Evolutionary conservation across 2,329 filamentous ascomycete species (phyloP).

Genomic region (Neurospora sp.): DNA sequence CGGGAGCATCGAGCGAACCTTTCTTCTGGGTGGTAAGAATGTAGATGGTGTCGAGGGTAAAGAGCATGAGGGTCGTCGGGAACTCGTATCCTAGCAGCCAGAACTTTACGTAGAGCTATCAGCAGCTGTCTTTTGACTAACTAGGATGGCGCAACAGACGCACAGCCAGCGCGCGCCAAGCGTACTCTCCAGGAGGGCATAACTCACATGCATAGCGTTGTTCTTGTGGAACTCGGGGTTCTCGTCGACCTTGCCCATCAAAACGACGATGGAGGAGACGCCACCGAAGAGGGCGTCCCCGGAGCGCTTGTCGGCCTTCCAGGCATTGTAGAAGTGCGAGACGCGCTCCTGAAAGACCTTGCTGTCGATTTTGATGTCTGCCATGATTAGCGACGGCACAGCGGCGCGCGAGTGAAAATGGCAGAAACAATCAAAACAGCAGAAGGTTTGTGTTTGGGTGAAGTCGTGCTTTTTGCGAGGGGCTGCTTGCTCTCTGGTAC

Average conservation of each 20-base stretch:
- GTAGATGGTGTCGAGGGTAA: conserved; percentile 81
- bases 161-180: not conserved
- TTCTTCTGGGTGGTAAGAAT: conserved; percentile 96
- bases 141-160: not conserved
- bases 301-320: conserved; percentile 91
- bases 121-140: conserved; percentile 5
- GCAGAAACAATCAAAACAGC: conserved; percentile 7
- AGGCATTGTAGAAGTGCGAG: conserved; percentile 75
- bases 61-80: conserved; percentile 85
- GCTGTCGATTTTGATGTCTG: conserved; percentile 91
- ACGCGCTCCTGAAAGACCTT: conserved; percentile 90
- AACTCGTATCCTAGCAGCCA: conserved; percentile 99
- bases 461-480: conserved; percentile 7
- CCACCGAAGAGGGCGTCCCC: conserved; percentile 80
- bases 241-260: conserved; percentile 94
- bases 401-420: conserved; percentile 15
- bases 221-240: conserved; percentile 84
- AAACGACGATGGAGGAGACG: conserved; percentile 74
- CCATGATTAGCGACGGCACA: conserved; percentile 39
- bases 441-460: conserved; percentile 5
- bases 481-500: conserved; percentile 6
- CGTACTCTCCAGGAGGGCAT: conserved; percentile 2
- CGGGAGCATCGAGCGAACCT: conserved; percentile 41
- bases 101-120: conserved; percentile 49
- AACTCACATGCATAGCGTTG: conserved; percentile 84